These are phyloP conservation scores for Eutrema yunnanense DNA, from an alignment of 345 rosid species.

Conservation along the genomic window DNA sequence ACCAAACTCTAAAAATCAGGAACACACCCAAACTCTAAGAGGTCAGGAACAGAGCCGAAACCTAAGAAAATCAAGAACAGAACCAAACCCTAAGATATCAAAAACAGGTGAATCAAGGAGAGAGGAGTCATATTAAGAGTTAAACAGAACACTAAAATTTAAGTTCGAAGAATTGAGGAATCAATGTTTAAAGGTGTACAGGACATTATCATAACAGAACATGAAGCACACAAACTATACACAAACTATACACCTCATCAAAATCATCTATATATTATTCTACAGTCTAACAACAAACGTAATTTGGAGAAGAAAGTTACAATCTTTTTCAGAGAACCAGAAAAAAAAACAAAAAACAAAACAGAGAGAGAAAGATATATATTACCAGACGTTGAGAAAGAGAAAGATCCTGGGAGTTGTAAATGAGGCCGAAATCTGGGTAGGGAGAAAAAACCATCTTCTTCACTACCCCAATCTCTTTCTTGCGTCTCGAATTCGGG, in stretches of 20 bases:
- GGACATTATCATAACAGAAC: background rate
- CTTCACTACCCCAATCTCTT: background rate
- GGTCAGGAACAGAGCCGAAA: background rate
- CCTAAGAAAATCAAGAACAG: background rate
- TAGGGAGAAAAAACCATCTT: slow-evolving; percentile 12
- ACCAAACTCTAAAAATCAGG: background rate
- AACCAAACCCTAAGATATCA: background rate
- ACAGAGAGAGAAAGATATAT: background rate
- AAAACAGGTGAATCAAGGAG: background rate
- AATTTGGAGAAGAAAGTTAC: background rate
- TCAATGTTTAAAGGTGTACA: background rate
- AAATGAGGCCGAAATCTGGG: slow-evolving; percentile 4
- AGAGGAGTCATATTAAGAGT: background rate
- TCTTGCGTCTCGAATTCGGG: background rate
- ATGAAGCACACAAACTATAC: background rate
- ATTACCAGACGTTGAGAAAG: slow-evolving; percentile 13
- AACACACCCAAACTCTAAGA: background rate
- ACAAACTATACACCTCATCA: background rate
- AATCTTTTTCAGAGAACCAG: background rate
- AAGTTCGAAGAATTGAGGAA: background rate
- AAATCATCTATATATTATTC: background rate
- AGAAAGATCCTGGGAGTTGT: background rate
- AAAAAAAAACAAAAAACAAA: background rate
- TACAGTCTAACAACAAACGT: background rate
- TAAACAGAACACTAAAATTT: background rate